phyloP scores from a whole-genome alignment of 2,329 filamentous ascomycete genomes.

The Monascus ruber region DNA sequence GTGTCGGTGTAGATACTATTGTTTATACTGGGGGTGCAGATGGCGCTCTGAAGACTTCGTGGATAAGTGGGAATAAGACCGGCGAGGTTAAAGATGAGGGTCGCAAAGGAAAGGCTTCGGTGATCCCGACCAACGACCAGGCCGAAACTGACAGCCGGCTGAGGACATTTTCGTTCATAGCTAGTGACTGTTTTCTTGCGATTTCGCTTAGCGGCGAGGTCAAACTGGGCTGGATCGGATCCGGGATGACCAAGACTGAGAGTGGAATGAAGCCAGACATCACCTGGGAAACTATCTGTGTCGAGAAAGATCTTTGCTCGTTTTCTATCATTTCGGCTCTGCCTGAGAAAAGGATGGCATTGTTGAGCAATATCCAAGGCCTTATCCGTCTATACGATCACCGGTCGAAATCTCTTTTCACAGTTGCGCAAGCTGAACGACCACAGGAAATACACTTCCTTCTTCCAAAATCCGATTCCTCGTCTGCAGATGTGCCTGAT shows the following conservation, averaged over 20 bases:
- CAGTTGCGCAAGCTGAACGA: slow-evolving; percentile 13
- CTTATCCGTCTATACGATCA: slow-evolving; percentile 25
- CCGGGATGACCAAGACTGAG: slow-evolving; percentile 1
- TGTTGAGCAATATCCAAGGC: slow-evolving; percentile 24
- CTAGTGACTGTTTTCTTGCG: slow-evolving; percentile 21
- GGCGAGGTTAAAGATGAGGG: slow-evolving; percentile 5
- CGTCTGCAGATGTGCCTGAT: slow-evolving; percentile 1
- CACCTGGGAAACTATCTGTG: slow-evolving; percentile 17
- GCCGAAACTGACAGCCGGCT: slow-evolving; percentile 7
- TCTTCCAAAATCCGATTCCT: slow-evolving; percentile 4
- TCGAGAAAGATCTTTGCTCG: slow-evolving; percentile 18
- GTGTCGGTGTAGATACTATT: slow-evolving; percentile 22
- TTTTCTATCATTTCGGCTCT: slow-evolving; percentile 20
- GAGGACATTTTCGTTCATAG: slow-evolving; percentile 24
- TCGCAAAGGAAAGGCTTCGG: slow-evolving; percentile 3
- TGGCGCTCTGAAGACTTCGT: slow-evolving; percentile 43
- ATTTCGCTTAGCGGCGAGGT: slow-evolving; percentile 19
- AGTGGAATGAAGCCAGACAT: slow-evolving; percentile 5
- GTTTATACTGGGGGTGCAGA: slow-evolving; percentile 78
- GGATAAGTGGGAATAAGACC: slow-evolving; percentile 1
- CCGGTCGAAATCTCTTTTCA: slow-evolving; percentile 13
- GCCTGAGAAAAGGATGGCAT: slow-evolving; percentile 18
- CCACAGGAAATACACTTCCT: slow-evolving; percentile 19
- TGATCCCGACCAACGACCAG: not conserved
- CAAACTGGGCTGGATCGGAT: slow-evolving; percentile 18